phyloP scores from a whole-genome alignment of 169 alveolate genomes.

The Hepatocystis sp. region DNA sequence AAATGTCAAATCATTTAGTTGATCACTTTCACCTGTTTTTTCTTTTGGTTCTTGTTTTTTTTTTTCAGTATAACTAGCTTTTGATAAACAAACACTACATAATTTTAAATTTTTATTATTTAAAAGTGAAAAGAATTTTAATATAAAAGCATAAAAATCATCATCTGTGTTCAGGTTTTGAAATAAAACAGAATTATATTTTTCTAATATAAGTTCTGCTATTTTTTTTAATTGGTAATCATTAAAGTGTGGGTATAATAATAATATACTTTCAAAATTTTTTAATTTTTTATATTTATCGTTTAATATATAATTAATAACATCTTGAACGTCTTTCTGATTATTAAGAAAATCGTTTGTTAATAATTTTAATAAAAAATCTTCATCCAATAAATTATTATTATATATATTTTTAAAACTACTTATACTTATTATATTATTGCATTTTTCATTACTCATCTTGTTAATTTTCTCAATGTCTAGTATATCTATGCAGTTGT shows the following conservation, averaged over 20 bases:
- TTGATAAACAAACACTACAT: constrained; percentile 74
- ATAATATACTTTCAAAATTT: constrained; percentile 65
- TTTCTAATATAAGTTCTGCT: constrained; percentile 58
- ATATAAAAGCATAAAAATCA: constrained; percentile 21
- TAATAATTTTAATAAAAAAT: constrained; percentile 36
- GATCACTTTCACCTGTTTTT: background rate
- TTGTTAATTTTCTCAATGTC: constrained; percentile 54
- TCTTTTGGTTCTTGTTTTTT: constrained; percentile 14
- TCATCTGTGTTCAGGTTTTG: constrained; percentile 15
- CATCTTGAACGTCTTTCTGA: constrained; percentile 70
- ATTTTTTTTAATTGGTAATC: constrained; percentile 65
- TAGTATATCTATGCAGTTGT: constrained; percentile 26
- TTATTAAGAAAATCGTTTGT: constrained; percentile 36
- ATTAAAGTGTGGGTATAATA: constrained; percentile 62
- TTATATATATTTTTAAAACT: constrained; percentile 71
- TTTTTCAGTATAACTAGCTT: constrained; percentile 18
- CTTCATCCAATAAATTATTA: constrained; percentile 67
- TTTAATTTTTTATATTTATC: constrained; percentile 71
- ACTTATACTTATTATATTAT: constrained; percentile 69
- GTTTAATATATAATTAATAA: constrained; percentile 38
- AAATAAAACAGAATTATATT: constrained; percentile 7
- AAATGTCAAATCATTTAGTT: no score
- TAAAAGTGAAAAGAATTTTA: constrained; percentile 27
- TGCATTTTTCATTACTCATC: constrained; percentile 56
- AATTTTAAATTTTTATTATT: constrained; percentile 57